Percentiles rank a stretch among this genome's conserved stretches.
Evolutionary conservation across 331 rosid species (phyloP).

Genomic region (Arachis monticola): DNA sequence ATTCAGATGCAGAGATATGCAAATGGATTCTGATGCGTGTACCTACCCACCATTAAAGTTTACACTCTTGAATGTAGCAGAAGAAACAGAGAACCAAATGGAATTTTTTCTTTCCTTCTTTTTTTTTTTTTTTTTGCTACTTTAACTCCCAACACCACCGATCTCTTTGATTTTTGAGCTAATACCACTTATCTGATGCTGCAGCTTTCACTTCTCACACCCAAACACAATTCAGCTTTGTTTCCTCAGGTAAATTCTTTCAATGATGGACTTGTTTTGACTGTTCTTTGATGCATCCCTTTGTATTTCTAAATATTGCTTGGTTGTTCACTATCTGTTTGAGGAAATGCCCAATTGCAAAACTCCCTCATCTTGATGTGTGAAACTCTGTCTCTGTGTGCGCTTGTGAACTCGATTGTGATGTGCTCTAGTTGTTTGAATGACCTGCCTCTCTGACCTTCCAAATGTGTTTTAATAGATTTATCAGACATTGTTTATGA

Average conservation of each 20-base stretch:
- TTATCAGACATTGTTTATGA: too few species aligned
- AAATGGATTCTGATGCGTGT: not conserved
- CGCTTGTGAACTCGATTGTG: not conserved
- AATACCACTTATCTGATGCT: not conserved
- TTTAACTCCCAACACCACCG: not conserved
- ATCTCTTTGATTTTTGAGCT: not conserved
- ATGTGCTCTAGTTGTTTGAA: not conserved
- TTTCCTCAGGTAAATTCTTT: not conserved
- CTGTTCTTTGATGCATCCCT: not conserved
- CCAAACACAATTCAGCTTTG: not conserved
- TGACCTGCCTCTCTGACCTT: not conserved
- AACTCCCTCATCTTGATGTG: not conserved
- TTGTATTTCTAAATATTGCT: not conserved
- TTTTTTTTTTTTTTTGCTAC: not conserved
- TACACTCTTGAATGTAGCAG: not conserved
- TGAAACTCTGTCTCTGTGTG: not conserved
- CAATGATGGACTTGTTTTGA: not conserved
- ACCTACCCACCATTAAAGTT: not conserved
- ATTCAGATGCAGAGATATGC: not conserved
- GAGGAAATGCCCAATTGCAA: conserved; percentile 36
- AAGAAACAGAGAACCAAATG: not conserved
- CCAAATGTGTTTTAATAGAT: not conserved
- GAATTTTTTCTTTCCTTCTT: not conserved
- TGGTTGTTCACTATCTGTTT: conserved; percentile 18
- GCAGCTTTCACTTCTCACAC: not conserved